A percentile compares a stretch with the other conserved stretches of the same genome.
phyloP scores from a whole-genome alignment of 2,329 filamentous ascomycete species.

The Fusarium continuum region DNA sequence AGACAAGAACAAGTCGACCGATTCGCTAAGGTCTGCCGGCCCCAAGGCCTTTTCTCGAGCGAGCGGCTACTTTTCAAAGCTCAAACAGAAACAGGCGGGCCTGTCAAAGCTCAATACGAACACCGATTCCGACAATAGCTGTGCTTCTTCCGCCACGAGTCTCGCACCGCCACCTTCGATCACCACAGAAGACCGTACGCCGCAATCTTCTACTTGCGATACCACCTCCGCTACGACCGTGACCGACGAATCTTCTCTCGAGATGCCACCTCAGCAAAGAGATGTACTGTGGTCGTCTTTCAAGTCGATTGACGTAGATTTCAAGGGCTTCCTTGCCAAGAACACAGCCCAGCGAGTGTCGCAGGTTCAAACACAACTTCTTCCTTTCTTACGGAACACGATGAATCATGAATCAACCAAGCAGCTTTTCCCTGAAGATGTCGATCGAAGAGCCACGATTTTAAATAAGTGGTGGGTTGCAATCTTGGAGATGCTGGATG shows the following conservation, averaged over 20 bases:
- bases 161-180: constrained; percentile 54
- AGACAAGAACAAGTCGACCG: constrained; percentile 41
- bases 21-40: constrained; percentile 50
- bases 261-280: constrained; percentile 55
- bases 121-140: constrained; percentile 54
- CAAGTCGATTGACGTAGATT: constrained; percentile 61
- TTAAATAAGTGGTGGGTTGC: constrained; percentile 92
- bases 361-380: constrained; percentile 74
- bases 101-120: constrained; percentile 52
- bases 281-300: constrained; percentile 66
- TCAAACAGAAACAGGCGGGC: constrained; percentile 55
- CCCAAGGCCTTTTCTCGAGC: constrained; percentile 55
- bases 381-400: constrained; percentile 81
- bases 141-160: constrained; percentile 58
- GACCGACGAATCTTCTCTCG: constrained; percentile 57
- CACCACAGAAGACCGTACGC: constrained; percentile 49
- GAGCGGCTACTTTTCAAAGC: constrained; percentile 60
- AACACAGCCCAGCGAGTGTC: constrained; percentile 77
- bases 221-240: constrained; percentile 49
- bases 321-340: constrained; percentile 73
- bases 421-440: constrained; percentile 76
- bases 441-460: constrained; percentile 81
- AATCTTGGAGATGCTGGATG: constrained; percentile 82
- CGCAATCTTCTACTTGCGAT: constrained; percentile 53
- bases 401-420: constrained; percentile 72